Conservation (phyloP, 306 rosid species). For the Begonia peltatifolia region DNA sequence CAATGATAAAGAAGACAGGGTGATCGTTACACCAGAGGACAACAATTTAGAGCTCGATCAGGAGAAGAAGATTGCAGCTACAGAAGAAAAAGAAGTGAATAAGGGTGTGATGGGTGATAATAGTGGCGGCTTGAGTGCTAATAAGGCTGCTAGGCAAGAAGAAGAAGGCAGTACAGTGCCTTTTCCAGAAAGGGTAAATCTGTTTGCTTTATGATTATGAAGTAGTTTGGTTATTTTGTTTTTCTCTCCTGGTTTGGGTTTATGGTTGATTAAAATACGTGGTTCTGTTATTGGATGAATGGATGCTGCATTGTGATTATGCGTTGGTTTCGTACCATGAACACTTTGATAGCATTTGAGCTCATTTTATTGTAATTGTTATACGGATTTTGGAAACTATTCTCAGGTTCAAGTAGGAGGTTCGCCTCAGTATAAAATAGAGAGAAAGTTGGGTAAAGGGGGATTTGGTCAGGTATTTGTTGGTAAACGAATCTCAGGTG, state of each 20-base stretch:
- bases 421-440: constrained; percentile 65
- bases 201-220: background rate
- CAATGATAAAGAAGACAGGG: constrained; percentile 14
- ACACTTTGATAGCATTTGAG: no score
- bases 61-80: constrained; percentile 11
- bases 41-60: constrained; percentile 18
- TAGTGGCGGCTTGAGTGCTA: constrained; percentile 84
- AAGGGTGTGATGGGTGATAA: constrained; percentile 63
- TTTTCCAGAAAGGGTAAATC: constrained; percentile 71
- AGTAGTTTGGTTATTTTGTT: background rate
- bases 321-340: no score
- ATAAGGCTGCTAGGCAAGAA: constrained; percentile 59
- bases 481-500: constrained; percentile 68
- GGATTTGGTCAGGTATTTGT: constrained; percentile 96
- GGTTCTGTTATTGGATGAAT: no score
- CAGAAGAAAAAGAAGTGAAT: constrained; percentile 7
- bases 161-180: constrained; percentile 76
- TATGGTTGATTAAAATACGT: no score
- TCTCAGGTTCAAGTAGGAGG: constrained; percentile 84
- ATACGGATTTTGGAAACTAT: constrained; percentile 1
- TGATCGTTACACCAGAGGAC: constrained; percentile 48
- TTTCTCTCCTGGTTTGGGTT: no score
- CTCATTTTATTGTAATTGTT: background rate
- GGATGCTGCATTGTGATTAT: no score
- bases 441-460: constrained; percentile 77